Evolutionary conservation across 2,329 filamentous ascomycete genomes (phyloP).

Genomic region (Aspergillus amoenus): DNA sequence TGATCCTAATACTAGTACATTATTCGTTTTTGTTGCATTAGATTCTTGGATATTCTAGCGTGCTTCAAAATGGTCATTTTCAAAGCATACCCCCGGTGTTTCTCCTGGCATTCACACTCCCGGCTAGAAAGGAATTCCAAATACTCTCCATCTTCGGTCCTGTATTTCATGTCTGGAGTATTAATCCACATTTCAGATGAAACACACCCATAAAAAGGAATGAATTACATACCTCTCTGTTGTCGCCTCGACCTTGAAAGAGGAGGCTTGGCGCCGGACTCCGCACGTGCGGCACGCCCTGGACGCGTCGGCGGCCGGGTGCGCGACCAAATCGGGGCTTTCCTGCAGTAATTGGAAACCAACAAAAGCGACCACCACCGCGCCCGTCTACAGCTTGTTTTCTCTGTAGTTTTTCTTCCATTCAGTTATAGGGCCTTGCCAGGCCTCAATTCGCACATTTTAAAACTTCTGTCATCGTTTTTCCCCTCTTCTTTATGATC

Average conservation of each 20-base stretch:
- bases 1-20: conserved; percentile 11
- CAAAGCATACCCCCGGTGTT: not conserved
- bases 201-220: not conserved
- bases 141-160: not conserved
- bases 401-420: conserved; percentile 1
- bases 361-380: conserved; percentile 1
- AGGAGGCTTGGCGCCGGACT: conserved; percentile 18
- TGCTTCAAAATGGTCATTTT: not conserved
- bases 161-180: not conserved
- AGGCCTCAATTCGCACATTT: conserved; percentile 1
- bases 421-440: conserved; percentile 17
- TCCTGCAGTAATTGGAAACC: not conserved
- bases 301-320: conserved; percentile 20
- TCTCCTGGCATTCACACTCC: not conserved
- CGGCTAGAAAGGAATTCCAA: not conserved
- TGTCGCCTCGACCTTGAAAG: not conserved
- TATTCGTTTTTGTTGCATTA: not conserved
- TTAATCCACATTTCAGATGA: not conserved
- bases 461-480: not conserved
- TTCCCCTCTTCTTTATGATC: not conserved
- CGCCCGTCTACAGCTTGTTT: not conserved
- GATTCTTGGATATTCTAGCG: conserved; percentile 4
- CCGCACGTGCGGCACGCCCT: conserved; percentile 20
- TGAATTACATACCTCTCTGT: conserved; percentile 5
- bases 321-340: conserved; percentile 15